A percentile compares a stretch with the other conserved stretches of the same genome.
Conservation (phyloP, 257 asterid genomes). For the Solanum virginianum region DNA sequence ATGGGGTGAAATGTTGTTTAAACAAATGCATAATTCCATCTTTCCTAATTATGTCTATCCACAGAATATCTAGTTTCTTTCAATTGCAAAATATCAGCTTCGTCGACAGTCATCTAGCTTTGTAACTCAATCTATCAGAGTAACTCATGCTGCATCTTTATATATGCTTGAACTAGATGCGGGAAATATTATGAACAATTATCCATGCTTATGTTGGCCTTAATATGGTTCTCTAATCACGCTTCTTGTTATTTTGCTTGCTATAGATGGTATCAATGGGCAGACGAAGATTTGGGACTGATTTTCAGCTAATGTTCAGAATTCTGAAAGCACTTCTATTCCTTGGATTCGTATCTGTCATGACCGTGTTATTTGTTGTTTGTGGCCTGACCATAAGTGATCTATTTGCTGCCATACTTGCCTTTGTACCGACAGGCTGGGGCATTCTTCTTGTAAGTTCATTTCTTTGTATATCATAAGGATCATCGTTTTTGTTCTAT, state of each 20-base stretch:
- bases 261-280: slow-evolving; percentile 95
- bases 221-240: neutral
- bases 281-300: slow-evolving; percentile 85
- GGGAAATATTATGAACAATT: neutral
- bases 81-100: neutral
- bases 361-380: slow-evolving; percentile 87
- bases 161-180: neutral
- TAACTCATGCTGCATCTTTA: neutral
- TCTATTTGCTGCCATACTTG: slow-evolving; percentile 75
- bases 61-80: neutral
- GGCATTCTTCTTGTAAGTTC: slow-evolving; percentile 71
- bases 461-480: neutral
- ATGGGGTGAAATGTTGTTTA: neutral
- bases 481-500: neutral
- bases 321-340: slow-evolving; percentile 83
- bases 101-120: neutral
- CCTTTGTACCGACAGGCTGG: slow-evolving; percentile 99
- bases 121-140: neutral
- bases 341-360: slow-evolving; percentile 83
- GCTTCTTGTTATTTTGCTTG: neutral
- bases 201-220: neutral
- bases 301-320: slow-evolving; percentile 98
- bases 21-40: neutral
- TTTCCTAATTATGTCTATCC: neutral
- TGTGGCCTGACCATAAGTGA: slow-evolving; percentile 57